A percentile compares a stretch with the other conserved stretches of the same genome.
These are phyloP conservation scores for Rubus idaeus DNA, from an alignment of 306 rosid genomes.

Conservation along the genomic window DNA sequence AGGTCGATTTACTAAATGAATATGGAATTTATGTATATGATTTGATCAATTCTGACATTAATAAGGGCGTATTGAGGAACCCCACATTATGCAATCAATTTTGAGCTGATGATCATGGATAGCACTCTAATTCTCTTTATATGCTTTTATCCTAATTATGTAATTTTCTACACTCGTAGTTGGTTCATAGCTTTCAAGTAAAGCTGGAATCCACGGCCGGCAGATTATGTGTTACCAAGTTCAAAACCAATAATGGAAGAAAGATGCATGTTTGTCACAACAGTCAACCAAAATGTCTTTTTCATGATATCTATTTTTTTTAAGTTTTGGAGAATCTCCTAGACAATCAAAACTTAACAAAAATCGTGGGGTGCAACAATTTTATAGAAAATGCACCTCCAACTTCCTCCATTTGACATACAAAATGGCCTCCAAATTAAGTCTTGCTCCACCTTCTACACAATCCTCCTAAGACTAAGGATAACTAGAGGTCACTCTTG, in stretches of 20 bases:
- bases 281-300: slow-evolving; percentile 60
- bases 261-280: slow-evolving; percentile 34
- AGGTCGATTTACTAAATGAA: neutral
- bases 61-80: neutral
- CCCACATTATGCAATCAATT: neutral
- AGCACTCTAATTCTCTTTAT: neutral
- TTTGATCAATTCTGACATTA: neutral
- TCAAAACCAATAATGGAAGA: slow-evolving; percentile 39
- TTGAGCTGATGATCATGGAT: neutral
- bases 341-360: slow-evolving; percentile 35
- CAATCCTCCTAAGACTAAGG: slow-evolving; percentile 6
- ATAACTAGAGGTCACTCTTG: slow-evolving; percentile 2
- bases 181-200: slow-evolving; percentile 46
- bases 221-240: slow-evolving; percentile 20
- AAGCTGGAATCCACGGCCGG: slow-evolving; percentile 39
- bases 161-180: slow-evolving; percentile 34
- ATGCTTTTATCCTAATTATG: neutral
- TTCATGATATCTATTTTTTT: slow-evolving; percentile 34
- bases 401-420: slow-evolving; percentile 32
- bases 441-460: slow-evolving; percentile 27
- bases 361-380: slow-evolving; percentile 66
- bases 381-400: slow-evolving; percentile 38
- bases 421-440: slow-evolving; percentile 29
- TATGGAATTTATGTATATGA: neutral
- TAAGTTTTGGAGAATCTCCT: slow-evolving; percentile 30